Evolutionary conservation across 805 yeast species (phyloP).

Genomic region (Geotrichum ghanense): DNA sequence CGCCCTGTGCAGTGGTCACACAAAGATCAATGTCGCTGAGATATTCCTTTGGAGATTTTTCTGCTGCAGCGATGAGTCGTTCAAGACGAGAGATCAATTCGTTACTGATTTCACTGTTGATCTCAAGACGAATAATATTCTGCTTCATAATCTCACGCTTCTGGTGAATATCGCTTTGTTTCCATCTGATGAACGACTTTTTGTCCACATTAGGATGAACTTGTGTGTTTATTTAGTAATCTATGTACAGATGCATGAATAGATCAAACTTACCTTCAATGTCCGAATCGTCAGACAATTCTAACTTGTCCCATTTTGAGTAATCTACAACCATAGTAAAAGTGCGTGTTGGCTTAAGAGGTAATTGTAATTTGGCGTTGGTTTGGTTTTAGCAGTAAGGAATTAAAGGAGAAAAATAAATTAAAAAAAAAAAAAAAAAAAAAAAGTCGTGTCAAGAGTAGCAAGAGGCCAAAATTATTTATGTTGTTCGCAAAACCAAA

Average conservation of each 20-base stretch:
- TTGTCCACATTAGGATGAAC: slow-evolving; percentile 98
- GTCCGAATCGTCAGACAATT: slow-evolving; percentile 92
- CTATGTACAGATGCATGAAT: background rate
- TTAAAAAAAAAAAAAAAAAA: too few relatives aligned
- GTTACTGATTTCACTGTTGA: slow-evolving; percentile 72
- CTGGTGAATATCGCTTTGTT: slow-evolving; percentile 94
- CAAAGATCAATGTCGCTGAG: slow-evolving; percentile 18
- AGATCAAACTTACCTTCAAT: slow-evolving; percentile 38
- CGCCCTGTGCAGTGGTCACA: slow-evolving; percentile 14
- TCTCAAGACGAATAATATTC: slow-evolving; percentile 63
- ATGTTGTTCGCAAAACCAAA: too few relatives aligned
- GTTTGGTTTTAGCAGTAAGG: too few relatives aligned
- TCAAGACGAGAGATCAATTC: slow-evolving; percentile 68
- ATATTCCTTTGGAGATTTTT: slow-evolving; percentile 17
- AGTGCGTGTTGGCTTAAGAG: too few relatives aligned
- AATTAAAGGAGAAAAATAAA: too few relatives aligned
- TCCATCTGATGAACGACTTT: slow-evolving; percentile 85
- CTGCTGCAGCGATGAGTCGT: slow-evolving; percentile 36
- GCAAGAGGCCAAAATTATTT: too few relatives aligned
- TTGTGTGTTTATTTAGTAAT: slow-evolving; percentile 7
- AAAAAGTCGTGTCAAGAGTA: too few relatives aligned
- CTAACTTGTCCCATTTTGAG: slow-evolving; percentile 96
- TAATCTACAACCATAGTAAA: slow-evolving; percentile 75
- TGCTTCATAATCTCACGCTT: slow-evolving; percentile 70
- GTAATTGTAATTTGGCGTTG: too few relatives aligned